These are phyloP conservation scores for Misopates orontium DNA, from an alignment of 257 asterid species.

Conservation along the genomic window DNA sequence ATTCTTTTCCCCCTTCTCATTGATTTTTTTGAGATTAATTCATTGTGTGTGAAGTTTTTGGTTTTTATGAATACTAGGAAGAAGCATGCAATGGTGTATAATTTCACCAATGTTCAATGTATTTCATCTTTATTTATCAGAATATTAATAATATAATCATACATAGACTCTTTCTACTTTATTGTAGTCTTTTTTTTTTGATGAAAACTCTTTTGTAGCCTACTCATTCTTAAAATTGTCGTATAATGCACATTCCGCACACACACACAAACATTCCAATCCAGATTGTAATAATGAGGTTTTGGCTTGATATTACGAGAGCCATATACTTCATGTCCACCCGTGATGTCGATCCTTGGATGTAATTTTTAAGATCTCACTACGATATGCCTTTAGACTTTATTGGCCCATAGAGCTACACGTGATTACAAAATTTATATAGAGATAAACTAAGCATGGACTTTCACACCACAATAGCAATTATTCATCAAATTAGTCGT, in stretches of 20 bases:
- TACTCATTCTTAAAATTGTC: background rate
- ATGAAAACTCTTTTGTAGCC: too few species aligned
- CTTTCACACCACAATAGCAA: background rate
- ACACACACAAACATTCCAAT: too few species aligned
- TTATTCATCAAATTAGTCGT: slow-evolving; percentile 3
- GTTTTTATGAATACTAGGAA: slow-evolving; percentile 17
- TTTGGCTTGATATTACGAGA: too few species aligned
- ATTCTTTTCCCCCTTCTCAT: slow-evolving; percentile 1
- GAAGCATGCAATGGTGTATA: slow-evolving; percentile 8
- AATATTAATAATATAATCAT: background rate
- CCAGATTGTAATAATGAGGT: too few species aligned
- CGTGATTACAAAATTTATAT: too few species aligned
- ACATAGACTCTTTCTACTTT: background rate
- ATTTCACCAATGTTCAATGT: background rate
- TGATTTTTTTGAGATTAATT: slow-evolving; percentile 14
- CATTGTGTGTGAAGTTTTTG: background rate
- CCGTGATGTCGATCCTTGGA: too few species aligned
- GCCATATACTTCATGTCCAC: too few species aligned
- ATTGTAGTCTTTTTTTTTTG: too few species aligned
- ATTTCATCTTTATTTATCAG: background rate
- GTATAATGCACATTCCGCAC: too few species aligned
- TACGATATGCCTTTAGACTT: background rate
- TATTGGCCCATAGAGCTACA: background rate
- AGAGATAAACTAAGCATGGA: too few species aligned
- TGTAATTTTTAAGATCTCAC: too few species aligned